phyloP scores from a whole-genome alignment of 345 rosid species.

The Dipteronia dyeriana region DNA sequence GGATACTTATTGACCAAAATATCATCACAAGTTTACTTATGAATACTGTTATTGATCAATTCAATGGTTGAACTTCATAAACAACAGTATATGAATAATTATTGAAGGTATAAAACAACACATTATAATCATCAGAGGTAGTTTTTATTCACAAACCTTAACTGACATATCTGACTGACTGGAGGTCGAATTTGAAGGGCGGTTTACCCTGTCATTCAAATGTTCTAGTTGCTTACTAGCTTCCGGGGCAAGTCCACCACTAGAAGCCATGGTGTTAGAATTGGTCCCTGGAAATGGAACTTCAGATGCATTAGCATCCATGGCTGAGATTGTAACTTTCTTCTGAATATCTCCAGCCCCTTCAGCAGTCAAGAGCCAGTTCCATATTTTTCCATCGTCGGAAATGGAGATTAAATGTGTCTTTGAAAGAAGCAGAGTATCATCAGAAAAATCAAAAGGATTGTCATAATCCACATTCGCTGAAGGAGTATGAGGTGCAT shows the following conservation, averaged over 20 bases:
- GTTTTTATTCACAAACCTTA: conserved; percentile 56
- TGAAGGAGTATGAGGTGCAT: conserved; percentile 46
- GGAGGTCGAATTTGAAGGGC: conserved; percentile 32
- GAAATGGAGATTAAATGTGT: conserved; percentile 79
- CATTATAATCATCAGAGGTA: conserved; percentile 1
- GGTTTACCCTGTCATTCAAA: conserved; percentile 40
- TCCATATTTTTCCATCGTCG: conserved; percentile 95
- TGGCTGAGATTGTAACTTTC: conserved; percentile 32
- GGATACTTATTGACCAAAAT: background rate
- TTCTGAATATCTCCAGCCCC: conserved; percentile 55
- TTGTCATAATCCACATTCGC: conserved; percentile 65
- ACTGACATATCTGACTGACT: conserved; percentile 46
- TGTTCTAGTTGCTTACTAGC: conserved; percentile 33
- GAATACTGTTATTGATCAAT: background rate
- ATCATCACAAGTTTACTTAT: background rate
- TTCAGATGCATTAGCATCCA: conserved; percentile 31
- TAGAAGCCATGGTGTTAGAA: conserved; percentile 25
- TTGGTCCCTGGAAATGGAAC: conserved; percentile 28
- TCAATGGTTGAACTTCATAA: conserved; percentile 3
- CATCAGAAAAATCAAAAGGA: conserved; percentile 85
- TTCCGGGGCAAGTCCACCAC: conserved; percentile 37
- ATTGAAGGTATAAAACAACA: background rate
- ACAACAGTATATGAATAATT: background rate
- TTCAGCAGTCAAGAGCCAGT: conserved; percentile 87
- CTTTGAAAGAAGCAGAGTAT: conserved; percentile 67